Base-by-base conservation (phyloP, 495 filamentous ascomycete species). In the Penicillium bialowiezense region DNA sequence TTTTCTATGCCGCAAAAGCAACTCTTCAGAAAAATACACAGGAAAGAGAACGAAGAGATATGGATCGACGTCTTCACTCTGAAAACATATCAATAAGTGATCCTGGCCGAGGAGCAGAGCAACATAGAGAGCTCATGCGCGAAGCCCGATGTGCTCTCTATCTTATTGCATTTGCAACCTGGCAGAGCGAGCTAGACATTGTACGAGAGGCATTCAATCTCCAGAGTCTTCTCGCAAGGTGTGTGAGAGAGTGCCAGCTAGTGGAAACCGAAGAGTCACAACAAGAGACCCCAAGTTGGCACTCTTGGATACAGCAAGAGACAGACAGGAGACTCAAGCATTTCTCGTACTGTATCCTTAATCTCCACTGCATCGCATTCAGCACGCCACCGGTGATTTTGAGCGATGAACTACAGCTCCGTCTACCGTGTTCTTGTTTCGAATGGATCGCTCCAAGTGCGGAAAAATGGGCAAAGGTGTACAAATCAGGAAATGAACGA, bases 341-440 rank as follows among this genome's bases (percentile, higher is more conserved):
- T 7, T 64, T 68, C 14, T 62, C 62, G 2, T 76, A 68, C 26
- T 55, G 60, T 31, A 54, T 71, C 39, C 63, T 69, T 23, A 72
- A 72, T 45, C 36, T 72, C 0, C 70, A 73, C 24, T 50, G 47
- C n/a, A 69, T 73, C 35, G 58, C 64, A 18, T 73, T 62, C 41
- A 63, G 63, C 20, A 55, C 58, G 1, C 69, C 70, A 2, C 70
- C 73, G 2, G 51, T 71, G 4, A 64, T 87, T 0, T 53, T 82
- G 15, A 78, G 70, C 9, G 75, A 77, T 0, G 82, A 87, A 52
- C 62, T 87, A 3, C 70, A 80, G n/a, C 65, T 85, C 1, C 72
- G 69, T 38, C 69, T 85, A 13, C 83, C 82, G 7, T 75, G 71
- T 37, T 29, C 62, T 72, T 50, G 52, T 17, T n/a, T 42, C 0